Conservation (phyloP, 176 grass and related monocot genomes). For the Melocanna baccifera region DNA sequence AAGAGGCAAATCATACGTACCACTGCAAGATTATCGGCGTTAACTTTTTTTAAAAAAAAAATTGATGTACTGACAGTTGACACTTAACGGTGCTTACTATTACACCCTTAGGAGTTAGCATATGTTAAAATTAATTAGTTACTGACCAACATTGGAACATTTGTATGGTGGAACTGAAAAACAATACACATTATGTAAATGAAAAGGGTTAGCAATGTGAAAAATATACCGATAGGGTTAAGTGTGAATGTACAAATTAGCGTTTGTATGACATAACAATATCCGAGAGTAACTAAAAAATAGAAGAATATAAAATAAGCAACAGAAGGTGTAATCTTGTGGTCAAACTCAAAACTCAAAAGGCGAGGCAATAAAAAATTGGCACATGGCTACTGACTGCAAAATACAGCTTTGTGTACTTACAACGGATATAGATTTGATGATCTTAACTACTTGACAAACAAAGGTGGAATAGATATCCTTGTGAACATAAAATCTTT, state of each 20-base stretch:
- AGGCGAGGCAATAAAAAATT: slow-evolving; percentile 23
- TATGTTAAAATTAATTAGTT: slow-evolving; percentile 7
- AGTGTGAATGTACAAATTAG: neutral
- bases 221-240: slow-evolving; percentile 7
- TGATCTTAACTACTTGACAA: slow-evolving; percentile 65
- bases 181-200: slow-evolving; percentile 8
- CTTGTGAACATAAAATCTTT: slow-evolving; percentile 98
- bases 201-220: neutral
- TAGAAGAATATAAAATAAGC: slow-evolving; percentile 6
- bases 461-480: slow-evolving; percentile 82
- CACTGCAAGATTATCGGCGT: neutral
- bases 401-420: slow-evolving; percentile 36
- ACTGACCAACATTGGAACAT: neutral
- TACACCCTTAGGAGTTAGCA: neutral
- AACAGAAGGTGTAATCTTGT: neutral
- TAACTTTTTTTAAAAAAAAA: neutral
- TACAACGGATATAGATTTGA: slow-evolving; percentile 99
- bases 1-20: neutral
- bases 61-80: neutral
- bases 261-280: neutral
- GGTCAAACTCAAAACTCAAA: neutral
- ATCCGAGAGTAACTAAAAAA: neutral
- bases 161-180: neutral
- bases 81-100: neutral
- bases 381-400: neutral